Conservation (phyloP, 352 stramenopile genomes). For the Halophytophthora polymorphica region DNA sequence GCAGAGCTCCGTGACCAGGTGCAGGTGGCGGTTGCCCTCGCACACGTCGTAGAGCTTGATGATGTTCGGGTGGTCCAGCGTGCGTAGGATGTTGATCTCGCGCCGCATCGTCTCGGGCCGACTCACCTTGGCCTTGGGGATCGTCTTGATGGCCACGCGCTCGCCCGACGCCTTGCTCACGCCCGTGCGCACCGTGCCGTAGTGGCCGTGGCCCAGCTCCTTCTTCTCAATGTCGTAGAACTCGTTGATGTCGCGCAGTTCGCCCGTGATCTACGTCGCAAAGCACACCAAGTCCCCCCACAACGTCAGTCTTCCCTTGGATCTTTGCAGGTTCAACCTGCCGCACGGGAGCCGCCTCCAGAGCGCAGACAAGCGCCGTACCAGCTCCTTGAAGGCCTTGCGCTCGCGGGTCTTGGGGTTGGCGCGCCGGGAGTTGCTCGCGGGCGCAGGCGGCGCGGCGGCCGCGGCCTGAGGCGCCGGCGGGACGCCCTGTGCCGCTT, state of each 20-base stretch:
- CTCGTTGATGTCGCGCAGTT: slow-evolving; percentile 79
- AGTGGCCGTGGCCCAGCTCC: slow-evolving; percentile 91
- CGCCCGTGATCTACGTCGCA: slow-evolving; percentile 69
- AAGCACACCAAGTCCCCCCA: background rate
- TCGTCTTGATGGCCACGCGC: slow-evolving; percentile 98
- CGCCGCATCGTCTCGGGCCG: slow-evolving; percentile 92
- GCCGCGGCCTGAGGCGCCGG: slow-evolving; percentile 9
- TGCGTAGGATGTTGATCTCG: slow-evolving; percentile 90
- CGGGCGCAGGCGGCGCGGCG: slow-evolving; percentile 13
- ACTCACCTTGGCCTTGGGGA: slow-evolving; percentile 95
- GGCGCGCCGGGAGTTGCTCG: slow-evolving; percentile 21
- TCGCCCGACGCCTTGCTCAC: slow-evolving; percentile 91
- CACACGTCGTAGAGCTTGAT: slow-evolving; percentile 98
- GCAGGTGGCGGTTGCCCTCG: slow-evolving; percentile 95
- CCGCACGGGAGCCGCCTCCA: background rate
- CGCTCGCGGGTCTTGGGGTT: slow-evolving; percentile 51
- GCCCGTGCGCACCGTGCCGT: slow-evolving; percentile 96
- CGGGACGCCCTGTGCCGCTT: slow-evolving; percentile 13
- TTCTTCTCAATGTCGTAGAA: slow-evolving; percentile 89
- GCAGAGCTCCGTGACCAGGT: slow-evolving; percentile 97
- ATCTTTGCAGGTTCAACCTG: background rate
- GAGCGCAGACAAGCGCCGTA: slow-evolving; percentile 22
- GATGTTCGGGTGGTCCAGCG: slow-evolving; percentile 96
- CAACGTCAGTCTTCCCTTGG: background rate
- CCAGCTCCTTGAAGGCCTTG: slow-evolving; percentile 71